phyloP scores from a whole-genome alignment of 2,329 filamentous ascomycete species.

The Corinectria fuckeliana region DNA sequence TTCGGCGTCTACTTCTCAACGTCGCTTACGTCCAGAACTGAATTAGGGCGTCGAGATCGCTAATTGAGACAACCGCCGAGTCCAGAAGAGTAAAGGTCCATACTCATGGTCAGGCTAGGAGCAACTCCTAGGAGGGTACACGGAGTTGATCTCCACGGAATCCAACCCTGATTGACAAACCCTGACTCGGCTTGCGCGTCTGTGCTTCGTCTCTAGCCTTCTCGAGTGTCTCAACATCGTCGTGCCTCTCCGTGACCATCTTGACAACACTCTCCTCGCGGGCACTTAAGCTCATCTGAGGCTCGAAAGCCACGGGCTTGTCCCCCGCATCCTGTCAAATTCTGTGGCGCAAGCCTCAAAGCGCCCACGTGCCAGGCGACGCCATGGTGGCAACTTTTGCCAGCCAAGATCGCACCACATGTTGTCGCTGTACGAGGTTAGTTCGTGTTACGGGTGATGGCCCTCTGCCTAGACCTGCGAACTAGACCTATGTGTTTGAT shows the following conservation, averaged over 20 bases:
- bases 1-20: not conserved
- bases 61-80: not conserved
- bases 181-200: slow-evolving; percentile 2
- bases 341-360: not conserved
- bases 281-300: not conserved
- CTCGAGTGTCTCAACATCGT: slow-evolving; percentile 2
- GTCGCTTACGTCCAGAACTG: not conserved
- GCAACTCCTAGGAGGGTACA: not conserved
- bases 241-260: slow-evolving; percentile 2
- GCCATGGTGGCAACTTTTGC: too few species aligned
- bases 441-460: not conserved
- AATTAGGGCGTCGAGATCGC: not conserved
- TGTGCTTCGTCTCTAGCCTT: slow-evolving; percentile 15
- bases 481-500: too few species aligned
- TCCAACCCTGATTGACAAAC: slow-evolving; percentile 3
- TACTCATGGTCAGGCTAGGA: not conserved
- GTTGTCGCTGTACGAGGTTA: too few species aligned
- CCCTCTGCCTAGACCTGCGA: not conserved
- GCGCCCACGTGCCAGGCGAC: not conserved
- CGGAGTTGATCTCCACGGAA: not conserved
- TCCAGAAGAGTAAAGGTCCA: too few species aligned
- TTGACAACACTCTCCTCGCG: not conserved
- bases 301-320: not conserved
- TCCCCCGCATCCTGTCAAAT: not conserved
- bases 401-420: too few species aligned